Evolutionary conservation across 2,329 filamentous ascomycete genomes (phyloP).

Genomic region (Microcera coccophila): DNA sequence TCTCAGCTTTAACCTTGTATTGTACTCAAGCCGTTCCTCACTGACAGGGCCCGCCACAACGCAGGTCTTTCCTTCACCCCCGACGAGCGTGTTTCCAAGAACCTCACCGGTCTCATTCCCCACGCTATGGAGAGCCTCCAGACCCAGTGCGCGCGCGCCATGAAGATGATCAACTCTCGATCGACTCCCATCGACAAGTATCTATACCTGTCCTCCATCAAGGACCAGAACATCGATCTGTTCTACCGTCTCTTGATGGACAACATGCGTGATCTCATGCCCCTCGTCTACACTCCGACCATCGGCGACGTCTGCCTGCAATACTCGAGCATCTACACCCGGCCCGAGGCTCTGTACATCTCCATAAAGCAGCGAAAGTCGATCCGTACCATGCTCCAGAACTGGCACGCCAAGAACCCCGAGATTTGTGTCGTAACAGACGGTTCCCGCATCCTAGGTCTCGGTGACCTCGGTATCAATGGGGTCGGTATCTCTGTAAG

Average conservation of each 20-base stretch:
- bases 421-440: constrained; percentile 97
- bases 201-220: constrained; percentile 72
- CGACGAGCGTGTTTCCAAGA: constrained; percentile 59
- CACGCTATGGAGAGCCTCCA: constrained; percentile 59
- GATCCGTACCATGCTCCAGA: constrained; percentile 80
- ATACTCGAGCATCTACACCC: constrained; percentile 93
- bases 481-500: constrained; percentile 92
- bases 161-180: constrained; percentile 70
- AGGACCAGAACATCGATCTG: constrained; percentile 71
- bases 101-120: constrained; percentile 62
- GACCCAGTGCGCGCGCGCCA: constrained; percentile 61
- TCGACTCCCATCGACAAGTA: constrained; percentile 75
- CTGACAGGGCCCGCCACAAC: too few relatives aligned
- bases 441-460: constrained; percentile 84
- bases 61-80: constrained; percentile 61
- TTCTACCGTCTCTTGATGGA: constrained; percentile 80
- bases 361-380: constrained; percentile 92
- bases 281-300: constrained; percentile 81
- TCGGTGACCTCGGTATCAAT: constrained; percentile 93
- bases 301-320: constrained; percentile 95
- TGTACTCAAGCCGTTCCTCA: too few relatives aligned
- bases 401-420: constrained; percentile 86
- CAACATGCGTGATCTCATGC: constrained; percentile 73
- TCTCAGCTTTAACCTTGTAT: too few relatives aligned
- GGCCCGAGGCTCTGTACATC: constrained; percentile 92